Percentiles rank a stretch among this genome's conserved stretches.
Evolutionary conservation across 2,329 filamentous ascomycete genomes (phyloP).

Genomic region (Nigrospora osmanthi): DNA sequence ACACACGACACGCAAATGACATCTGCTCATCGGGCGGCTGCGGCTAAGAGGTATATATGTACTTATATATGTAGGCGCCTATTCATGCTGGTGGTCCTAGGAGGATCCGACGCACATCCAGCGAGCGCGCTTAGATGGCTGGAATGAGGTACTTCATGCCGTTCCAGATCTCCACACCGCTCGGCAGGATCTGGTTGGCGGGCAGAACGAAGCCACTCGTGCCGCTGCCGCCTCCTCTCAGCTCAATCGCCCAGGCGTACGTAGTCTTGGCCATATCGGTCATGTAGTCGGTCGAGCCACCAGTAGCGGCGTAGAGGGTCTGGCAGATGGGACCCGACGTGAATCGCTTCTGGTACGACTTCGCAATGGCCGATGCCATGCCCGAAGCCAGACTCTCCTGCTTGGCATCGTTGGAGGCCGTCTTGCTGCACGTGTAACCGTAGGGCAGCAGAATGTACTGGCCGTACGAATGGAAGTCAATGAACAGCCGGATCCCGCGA

Average conservation of each 20-base stretch:
- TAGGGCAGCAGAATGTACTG: slow-evolving; percentile 47
- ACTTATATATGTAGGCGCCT: too few relatives aligned
- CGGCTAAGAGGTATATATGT: too few relatives aligned
- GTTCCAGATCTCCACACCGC: slow-evolving; percentile 18
- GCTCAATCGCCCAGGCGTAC: slow-evolving; percentile 21
- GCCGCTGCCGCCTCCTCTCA: slow-evolving; percentile 17
- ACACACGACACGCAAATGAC: too few relatives aligned
- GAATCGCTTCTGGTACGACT: slow-evolving; percentile 23
- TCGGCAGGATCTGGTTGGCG: slow-evolving; percentile 17
- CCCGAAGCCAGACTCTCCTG: slow-evolving; percentile 31
- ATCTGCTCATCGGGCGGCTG: too few relatives aligned
- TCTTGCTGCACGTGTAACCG: slow-evolving; percentile 43
- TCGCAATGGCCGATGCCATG: slow-evolving; percentile 19
- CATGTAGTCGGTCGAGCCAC: slow-evolving; percentile 18
- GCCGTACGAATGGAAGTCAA: slow-evolving; percentile 53
- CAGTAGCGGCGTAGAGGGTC: slow-evolving; percentile 25
- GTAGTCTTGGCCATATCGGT: slow-evolving; percentile 17
- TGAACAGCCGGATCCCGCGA: slow-evolving; percentile 44
- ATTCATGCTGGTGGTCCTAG: too few relatives aligned
- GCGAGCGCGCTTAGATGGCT: too few relatives aligned
- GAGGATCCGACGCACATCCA: too few relatives aligned
- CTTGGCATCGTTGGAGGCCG: slow-evolving; percentile 30
- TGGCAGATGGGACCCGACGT: slow-evolving; percentile 28
- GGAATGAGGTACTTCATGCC: slow-evolving; percentile 17
- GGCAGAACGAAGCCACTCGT: slow-evolving; percentile 19